A percentile compares a stretch with the other conserved stretches of the same genome.
Evolutionary conservation across 2,329 filamentous ascomycete species (phyloP).

Genomic region (Pseudonectria foliicola): DNA sequence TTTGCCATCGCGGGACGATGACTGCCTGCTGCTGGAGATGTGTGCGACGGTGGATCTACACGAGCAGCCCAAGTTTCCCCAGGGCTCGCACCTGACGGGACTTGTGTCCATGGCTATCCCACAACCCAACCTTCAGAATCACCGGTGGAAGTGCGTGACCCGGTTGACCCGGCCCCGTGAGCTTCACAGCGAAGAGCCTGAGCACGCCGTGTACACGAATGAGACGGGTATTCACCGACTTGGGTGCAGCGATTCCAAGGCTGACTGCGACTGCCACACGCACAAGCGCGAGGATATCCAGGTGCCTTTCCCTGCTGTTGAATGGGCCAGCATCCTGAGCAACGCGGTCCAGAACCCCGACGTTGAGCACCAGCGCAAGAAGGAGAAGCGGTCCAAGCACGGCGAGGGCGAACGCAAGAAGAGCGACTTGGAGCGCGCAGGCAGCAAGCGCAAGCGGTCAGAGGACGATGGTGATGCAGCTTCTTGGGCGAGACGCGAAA

Average conservation of each 20-base stretch:
- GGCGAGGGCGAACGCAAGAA: slow-evolving; percentile 29
- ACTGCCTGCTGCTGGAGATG: slow-evolving; percentile 54
- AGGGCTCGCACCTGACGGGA: slow-evolving; percentile 52
- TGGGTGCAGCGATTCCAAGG: slow-evolving; percentile 41
- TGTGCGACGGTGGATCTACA: slow-evolving; percentile 54
- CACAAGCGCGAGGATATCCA: slow-evolving; percentile 42
- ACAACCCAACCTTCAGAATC: slow-evolving; percentile 44
- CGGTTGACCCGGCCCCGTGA: slow-evolving; percentile 50
- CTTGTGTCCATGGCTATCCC: slow-evolving; percentile 53
- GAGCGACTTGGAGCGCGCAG: slow-evolving; percentile 25
- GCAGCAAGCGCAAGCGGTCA: slow-evolving; percentile 33
- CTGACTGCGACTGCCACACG: slow-evolving; percentile 44
- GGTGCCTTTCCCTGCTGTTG: slow-evolving; percentile 50
- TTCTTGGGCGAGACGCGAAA: slow-evolving; percentile 32
- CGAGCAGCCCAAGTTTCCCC: slow-evolving; percentile 49
- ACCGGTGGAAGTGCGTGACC: slow-evolving; percentile 55
- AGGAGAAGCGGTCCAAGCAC: slow-evolving; percentile 29
- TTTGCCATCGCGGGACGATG: slow-evolving; percentile 39
- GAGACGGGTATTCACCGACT: slow-evolving; percentile 46
- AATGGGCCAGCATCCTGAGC: slow-evolving; percentile 53
- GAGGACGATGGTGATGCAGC: slow-evolving; percentile 35
- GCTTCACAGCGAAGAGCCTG: slow-evolving; percentile 39
- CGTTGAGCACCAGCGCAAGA: slow-evolving; percentile 32
- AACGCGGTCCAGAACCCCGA: slow-evolving; percentile 47
- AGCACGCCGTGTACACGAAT: slow-evolving; percentile 40